Evolutionary conservation across 768 basidiomycete species (phyloP), one percentile per base, ranked within the genome.

Genomic region (Leccinum subgranulosum): DNA sequence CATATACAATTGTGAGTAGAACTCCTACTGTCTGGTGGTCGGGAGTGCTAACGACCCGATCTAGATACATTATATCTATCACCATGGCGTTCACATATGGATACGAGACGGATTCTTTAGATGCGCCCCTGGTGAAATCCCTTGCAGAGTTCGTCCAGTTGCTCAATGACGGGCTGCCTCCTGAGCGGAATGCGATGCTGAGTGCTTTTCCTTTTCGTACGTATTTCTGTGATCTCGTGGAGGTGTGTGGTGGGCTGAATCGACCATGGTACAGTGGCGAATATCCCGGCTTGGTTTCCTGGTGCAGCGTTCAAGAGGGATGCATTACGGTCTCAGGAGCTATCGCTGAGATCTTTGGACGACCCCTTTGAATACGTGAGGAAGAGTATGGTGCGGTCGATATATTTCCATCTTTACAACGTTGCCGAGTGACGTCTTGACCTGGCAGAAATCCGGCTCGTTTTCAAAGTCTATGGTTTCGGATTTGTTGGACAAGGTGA

Each of bases 61-160:
- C 3, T 19, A 73, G 71, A 33, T 71, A 72, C 19, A 66, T 73
- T 36, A 53, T 69, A 34, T 73, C 71, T 21, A 67, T 73, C 34
- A 73, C 69, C 1, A 73, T 70, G 71, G 55, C 58, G 4, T 59
- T 63, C 47, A 73, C 71, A 2, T 73, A 70, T 47, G 69, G 69
- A 34, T 71, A 70, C 11, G 62, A 73, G 50, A 60, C 41, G 15
- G 49, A 63, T 45, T 69, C 69, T 4, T 49, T 70, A 59, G 60
- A 73, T 9, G 65, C 59, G 7, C 69, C 67, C 2, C 55, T 71
- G 15, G 67, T 70, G 45, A 66, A 60, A 43, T 61, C 71, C 5
- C 56, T 70, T 10, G 54, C 59, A 2, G 69, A 73, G n/a, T 58
- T 68, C 6, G 55, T 59, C 28, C 59, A 57, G 6, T 27, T 70